Percentiles rank a stretch among this genome's conserved stretches.
These are phyloP conservation scores for Agrocybe pediades DNA, from an alignment of 768 basidiomycete species.

Conservation along the genomic window DNA sequence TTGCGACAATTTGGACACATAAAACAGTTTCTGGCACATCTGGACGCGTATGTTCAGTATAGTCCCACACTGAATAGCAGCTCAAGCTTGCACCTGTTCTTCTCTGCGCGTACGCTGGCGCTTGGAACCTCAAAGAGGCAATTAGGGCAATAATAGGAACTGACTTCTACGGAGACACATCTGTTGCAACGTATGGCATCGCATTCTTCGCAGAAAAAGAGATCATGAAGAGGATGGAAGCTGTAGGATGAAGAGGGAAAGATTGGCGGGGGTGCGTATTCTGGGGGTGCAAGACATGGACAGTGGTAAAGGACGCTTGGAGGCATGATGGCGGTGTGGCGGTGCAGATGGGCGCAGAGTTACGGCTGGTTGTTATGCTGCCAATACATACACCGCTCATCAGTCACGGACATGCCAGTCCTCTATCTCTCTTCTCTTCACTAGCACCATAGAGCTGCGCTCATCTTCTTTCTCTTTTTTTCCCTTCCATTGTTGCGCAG, in stretches of 20 bases:
- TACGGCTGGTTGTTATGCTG: neutral
- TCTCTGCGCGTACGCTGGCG: conserved; percentile 97
- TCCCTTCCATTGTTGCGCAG: conserved; percentile 16
- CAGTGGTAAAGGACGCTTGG: conserved; percentile 63
- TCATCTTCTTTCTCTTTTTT: conserved; percentile 11
- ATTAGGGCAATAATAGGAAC: conserved; percentile 97
- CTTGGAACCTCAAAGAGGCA: conserved; percentile 98
- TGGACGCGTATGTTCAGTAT: conserved; percentile 30
- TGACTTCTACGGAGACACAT: conserved; percentile 92
- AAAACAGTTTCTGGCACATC: conserved; percentile 98
- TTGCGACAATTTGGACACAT: conserved; percentile 93
- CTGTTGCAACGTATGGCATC: conserved; percentile 92
- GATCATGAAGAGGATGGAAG: conserved; percentile 80
- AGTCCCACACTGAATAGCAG: neutral
- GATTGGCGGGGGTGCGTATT: conserved; percentile 72
- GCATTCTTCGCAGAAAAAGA: conserved; percentile 99
- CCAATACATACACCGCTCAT: neutral
- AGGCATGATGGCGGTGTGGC: neutral
- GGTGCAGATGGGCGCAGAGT: neutral
- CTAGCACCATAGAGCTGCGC: conserved; percentile 15
- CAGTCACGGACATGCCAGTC: neutral
- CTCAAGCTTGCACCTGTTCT: conserved; percentile 70
- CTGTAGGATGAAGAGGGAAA: conserved; percentile 76
- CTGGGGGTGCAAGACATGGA: conserved; percentile 63
- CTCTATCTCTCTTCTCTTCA: conserved; percentile 9